Evolutionary conservation across 305 asterid genomes (phyloP).

Genomic region (Fraxinus paxiana): DNA sequence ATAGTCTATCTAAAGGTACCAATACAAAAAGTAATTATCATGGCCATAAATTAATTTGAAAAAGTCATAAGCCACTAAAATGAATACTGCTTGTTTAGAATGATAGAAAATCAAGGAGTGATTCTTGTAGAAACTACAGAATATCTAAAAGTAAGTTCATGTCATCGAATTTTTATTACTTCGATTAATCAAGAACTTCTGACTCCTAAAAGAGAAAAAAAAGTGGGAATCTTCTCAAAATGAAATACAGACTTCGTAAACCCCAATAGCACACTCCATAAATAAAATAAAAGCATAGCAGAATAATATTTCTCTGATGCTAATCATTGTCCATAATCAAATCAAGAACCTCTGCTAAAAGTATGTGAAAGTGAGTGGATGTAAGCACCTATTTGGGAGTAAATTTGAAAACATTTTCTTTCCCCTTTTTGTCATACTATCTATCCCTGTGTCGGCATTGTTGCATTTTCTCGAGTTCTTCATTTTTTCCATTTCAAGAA

Average conservation of each 20-base stretch:
- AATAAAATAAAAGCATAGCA: not conserved
- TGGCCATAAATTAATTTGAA: not conserved
- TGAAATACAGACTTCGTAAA: not conserved
- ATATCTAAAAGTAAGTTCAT: not conserved
- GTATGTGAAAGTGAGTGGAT: not conserved
- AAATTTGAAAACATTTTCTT: not conserved
- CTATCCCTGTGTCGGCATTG: not conserved
- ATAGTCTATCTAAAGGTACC: conserved; percentile 9
- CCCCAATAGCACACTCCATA: not conserved
- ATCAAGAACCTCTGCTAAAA: not conserved
- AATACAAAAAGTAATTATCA: not conserved
- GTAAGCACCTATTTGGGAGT: not conserved
- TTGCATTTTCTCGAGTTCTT: not conserved
- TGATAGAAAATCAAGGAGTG: not conserved
- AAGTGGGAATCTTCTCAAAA: not conserved
- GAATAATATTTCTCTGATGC: not conserved
- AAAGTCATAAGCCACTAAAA: not conserved
- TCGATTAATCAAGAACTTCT: not conserved
- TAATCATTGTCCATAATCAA: not conserved
- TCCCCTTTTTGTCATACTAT: not conserved
- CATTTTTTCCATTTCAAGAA: not conserved
- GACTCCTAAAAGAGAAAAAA: not conserved
- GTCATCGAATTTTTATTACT: not conserved
- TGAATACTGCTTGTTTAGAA: not conserved
- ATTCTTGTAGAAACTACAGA: not conserved